These are phyloP conservation scores for Ceratocystis diversiconidia DNA, from an alignment of 2,329 filamentous ascomycete species.

Conservation along the genomic window DNA sequence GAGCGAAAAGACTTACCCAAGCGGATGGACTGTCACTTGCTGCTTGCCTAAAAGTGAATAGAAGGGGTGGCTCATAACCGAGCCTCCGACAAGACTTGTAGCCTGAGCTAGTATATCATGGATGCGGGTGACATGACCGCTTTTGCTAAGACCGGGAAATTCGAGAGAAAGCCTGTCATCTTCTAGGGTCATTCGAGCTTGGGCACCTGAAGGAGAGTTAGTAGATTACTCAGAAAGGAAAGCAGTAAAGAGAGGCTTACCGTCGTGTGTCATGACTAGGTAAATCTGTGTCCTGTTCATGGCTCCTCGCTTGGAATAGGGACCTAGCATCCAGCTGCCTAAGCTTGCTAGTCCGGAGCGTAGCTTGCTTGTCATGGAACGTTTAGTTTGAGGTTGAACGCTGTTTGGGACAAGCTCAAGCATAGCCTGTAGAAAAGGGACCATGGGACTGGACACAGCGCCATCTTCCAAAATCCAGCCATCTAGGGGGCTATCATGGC, in stretches of 20 bases:
- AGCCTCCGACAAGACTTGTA: conserved; percentile 45
- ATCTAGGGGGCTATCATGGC: conserved; percentile 39
- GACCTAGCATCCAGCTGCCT: conserved; percentile 43
- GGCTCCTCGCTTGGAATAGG: conserved; percentile 41
- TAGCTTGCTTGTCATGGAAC: conserved; percentile 29
- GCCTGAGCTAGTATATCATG: conserved; percentile 39
- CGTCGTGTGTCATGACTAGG: conserved; percentile 53
- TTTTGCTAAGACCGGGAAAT: conserved; percentile 44
- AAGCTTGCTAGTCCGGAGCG: conserved; percentile 34
- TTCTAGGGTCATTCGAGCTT: conserved; percentile 44
- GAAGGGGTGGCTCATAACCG: conserved; percentile 44
- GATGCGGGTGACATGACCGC: conserved; percentile 39
- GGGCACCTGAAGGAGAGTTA: conserved; percentile 30
- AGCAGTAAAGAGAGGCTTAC: conserved; percentile 24
- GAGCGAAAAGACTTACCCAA: conserved; percentile 33
- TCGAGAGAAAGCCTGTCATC: conserved; percentile 45
- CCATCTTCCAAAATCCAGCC: conserved; percentile 53
- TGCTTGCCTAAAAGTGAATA: conserved; percentile 41
- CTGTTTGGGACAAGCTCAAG: conserved; percentile 40
- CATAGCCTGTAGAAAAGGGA: conserved; percentile 41
- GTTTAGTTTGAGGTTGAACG: conserved; percentile 25
- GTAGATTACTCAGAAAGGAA: neutral
- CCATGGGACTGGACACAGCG: conserved; percentile 42
- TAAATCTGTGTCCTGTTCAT: conserved; percentile 48
- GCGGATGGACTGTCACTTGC: conserved; percentile 51